Conservation (phyloP, 2,329 filamentous ascomycete genomes). For the Talaromyces sp. region DNA sequence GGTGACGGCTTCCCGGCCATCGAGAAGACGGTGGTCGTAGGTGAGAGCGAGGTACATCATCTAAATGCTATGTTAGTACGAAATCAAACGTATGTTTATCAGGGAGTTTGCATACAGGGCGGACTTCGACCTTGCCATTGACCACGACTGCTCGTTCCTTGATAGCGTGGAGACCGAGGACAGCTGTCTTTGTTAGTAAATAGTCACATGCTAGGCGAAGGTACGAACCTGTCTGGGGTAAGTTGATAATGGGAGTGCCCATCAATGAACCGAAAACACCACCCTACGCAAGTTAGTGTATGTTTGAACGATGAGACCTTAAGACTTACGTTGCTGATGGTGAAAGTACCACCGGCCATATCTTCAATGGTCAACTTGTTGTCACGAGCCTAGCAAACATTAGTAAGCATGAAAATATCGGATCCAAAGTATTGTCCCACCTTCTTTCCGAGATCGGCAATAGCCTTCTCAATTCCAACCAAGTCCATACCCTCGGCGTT, state of each 20-base stretch:
- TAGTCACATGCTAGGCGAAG: background rate
- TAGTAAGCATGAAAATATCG: conserved; percentile 11
- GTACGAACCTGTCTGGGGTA: conserved; percentile 71
- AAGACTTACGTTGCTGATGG: conserved; percentile 75
- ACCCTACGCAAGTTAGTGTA: conserved; percentile 46
- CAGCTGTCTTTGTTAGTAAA: conserved; percentile 49
- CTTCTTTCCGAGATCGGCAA: conserved; percentile 95
- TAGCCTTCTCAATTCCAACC: conserved; percentile 82
- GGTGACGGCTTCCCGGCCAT: conserved; percentile 91
- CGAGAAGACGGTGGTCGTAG: conserved; percentile 93
- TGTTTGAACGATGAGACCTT: background rate
- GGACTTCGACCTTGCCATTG: conserved; percentile 90
- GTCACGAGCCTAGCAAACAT: conserved; percentile 69
- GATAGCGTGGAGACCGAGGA: conserved; percentile 90
- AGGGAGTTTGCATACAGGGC: conserved; percentile 56
- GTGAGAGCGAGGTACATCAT: conserved; percentile 99
- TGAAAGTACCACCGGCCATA: conserved; percentile 98
- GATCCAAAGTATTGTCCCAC: conserved; percentile 41
- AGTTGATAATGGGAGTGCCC: conserved; percentile 98
- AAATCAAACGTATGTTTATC: background rate
- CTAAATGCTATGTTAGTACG: conserved; percentile 32
- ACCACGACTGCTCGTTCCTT: conserved; percentile 89
- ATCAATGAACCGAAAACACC: conserved; percentile 96
- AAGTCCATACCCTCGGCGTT: conserved; percentile 88
- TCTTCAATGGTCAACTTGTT: conserved; percentile 98